Evolutionary conservation across 108 stramenopile genomes (phyloP), one percentile per base, ranked within the genome.

Genomic region (Fragilaria radians): DNA sequence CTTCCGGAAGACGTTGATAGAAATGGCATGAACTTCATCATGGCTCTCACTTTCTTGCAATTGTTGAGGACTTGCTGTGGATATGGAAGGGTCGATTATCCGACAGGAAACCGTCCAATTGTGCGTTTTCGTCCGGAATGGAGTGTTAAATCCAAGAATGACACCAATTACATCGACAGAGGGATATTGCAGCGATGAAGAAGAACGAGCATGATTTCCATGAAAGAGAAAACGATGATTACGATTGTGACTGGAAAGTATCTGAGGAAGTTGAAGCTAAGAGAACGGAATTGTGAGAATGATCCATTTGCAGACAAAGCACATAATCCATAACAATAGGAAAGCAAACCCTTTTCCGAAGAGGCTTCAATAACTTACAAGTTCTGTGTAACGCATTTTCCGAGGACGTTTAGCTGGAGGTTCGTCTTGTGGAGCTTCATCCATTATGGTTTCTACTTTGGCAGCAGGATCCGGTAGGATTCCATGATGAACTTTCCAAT

Each of bases 81-180:
- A 49, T 45, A 42, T 11, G 30, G 78, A 71, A 52, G 87, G 83
- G 52, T 91, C 90, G 11, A 91, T 59, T 45, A 91, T 34, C 21
- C 59, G 68, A 27, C 78, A 72, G 4, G 71, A 66, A 64, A 88
- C 65, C 73, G 73, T 86, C 76, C 81, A 86, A 45, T 84, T 79
- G 22, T 71, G 68, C 28, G 64, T 74, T 50, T 71, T 77, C 5
- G 86, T 88, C 5, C 59, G 65, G 14, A 46, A 49, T 2, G 82
- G 80, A 46, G 76, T 57, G 22, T 74, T 63, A 53, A 85, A 84
- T 0, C 85, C 77, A 54, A 84, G 49, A 7, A 85, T 83, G 9
- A 79, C 67, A 1, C 70, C 86, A 45, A 68, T 84, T 0, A 82
- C 61, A 56, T 81, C 73, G 24, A 78, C 59, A 5, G 45, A 47